These are phyloP conservation scores for Chenopodium quinoa DNA, from an alignment of 148 eudicot species.

Conservation along the genomic window DNA sequence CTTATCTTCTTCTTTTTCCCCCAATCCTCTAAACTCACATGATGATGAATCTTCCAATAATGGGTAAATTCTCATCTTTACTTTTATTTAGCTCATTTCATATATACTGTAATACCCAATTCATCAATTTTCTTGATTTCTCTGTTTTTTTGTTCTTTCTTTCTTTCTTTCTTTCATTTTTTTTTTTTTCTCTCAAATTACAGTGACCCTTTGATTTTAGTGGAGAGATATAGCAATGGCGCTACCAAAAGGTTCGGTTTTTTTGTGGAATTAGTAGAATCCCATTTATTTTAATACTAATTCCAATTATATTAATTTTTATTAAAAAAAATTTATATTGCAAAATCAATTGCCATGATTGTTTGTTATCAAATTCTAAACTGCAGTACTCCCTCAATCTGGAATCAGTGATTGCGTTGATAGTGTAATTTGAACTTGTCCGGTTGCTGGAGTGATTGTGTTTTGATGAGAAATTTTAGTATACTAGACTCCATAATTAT, in stretches of 20 bases:
- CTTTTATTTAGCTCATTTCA: not conserved
- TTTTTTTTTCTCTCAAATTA: not conserved
- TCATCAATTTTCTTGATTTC: slow-evolving; percentile 4
- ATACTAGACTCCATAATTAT: too few relatives aligned
- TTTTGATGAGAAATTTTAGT: too few relatives aligned
- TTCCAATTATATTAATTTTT: not conserved
- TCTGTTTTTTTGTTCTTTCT: slow-evolving; percentile 13
- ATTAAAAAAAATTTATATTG: not conserved
- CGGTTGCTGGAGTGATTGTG: too few relatives aligned
- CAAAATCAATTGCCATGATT: too few relatives aligned
- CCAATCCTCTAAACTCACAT: slow-evolving; percentile 21
- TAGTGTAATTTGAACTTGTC: too few relatives aligned
- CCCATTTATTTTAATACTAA: not conserved
- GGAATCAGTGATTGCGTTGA: too few relatives aligned
- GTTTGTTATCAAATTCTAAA: too few relatives aligned
- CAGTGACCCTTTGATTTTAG: slow-evolving; percentile 51
- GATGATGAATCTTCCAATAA: slow-evolving; percentile 9
- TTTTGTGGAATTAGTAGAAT: not conserved
- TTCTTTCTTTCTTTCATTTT: too few relatives aligned
- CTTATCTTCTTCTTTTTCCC: slow-evolving; percentile 21
- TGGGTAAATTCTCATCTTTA: slow-evolving; percentile 7
- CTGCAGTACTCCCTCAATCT: too few relatives aligned
- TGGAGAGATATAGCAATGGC: slow-evolving; percentile 75
- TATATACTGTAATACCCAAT: not conserved
- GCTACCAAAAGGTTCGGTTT: slow-evolving; percentile 60